Percentiles rank a stretch among this genome's conserved stretches.
Conservation (phyloP, 73 alveolate species). For the Symbiodinium pilosum region DNA sequence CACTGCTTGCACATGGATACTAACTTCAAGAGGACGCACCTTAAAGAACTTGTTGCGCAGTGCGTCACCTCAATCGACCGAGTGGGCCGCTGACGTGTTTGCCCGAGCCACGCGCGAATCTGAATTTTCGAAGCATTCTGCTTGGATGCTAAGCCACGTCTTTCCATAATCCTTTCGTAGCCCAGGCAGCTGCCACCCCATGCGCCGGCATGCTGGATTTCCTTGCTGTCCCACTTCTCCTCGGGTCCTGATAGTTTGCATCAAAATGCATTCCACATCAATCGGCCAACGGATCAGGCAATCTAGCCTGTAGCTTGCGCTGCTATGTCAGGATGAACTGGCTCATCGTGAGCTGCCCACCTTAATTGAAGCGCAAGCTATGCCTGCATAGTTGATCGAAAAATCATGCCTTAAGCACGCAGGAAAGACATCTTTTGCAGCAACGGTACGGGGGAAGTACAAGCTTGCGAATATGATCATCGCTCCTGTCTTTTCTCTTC, state of each 20-base stretch:
- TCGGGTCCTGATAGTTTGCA: background rate
- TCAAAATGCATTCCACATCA: background rate
- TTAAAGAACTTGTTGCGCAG: conserved; percentile 38
- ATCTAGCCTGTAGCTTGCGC: background rate
- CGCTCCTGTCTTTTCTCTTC: background rate
- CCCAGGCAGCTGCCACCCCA: conserved; percentile 54
- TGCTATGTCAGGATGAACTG: conserved; percentile 39
- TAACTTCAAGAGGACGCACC: background rate
- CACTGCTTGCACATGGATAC: too few relatives aligned
- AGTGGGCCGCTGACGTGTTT: too few relatives aligned
- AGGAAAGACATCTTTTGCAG: background rate
- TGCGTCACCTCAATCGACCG: conserved; percentile 1
- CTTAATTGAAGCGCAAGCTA: background rate
- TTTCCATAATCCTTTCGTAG: conserved; percentile 16
- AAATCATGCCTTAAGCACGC: too few relatives aligned
- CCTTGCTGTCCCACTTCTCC: background rate
- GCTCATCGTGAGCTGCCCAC: conserved; percentile 22
- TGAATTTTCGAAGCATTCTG: too few relatives aligned
- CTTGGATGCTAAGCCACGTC: conserved; percentile 14
- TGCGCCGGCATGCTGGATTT: conserved; percentile 43
- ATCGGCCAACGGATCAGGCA: background rate
- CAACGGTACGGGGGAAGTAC: background rate
- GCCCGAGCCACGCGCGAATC: too few relatives aligned
- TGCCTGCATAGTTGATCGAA: too few relatives aligned
- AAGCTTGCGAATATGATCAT: background rate